Base-by-base conservation (phyloP, 2,329 filamentous ascomycete species). In the Onygena corvina region DNA sequence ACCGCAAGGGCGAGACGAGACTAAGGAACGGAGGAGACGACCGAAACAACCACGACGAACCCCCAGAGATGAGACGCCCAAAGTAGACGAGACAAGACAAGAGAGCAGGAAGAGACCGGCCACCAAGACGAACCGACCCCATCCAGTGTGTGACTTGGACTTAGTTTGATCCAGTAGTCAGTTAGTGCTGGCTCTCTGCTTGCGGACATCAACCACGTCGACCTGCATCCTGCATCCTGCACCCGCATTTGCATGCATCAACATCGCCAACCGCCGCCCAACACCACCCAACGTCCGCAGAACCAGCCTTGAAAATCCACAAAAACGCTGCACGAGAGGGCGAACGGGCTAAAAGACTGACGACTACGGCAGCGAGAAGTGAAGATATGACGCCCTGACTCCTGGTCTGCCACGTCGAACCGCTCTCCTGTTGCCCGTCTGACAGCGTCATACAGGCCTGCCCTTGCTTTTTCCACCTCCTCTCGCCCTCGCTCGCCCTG, bases 391-490 rank as follows among this genome's bases (percentile, higher is more conserved):
- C 30, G 27, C 27, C 27, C 27, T 29, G 27, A 29, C 27, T 29
- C 27, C 27, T 29, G 27, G 27, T 29, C 27, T 33, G 30, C 30
- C 30, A 40, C 18, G 36, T 23, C 20, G 36, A 40, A 40, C 8
- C 12, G 29, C n/a, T 29, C 16, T 44, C 35, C 5, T 9, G 35
- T 30, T 47, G 25, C 31, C 23, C 27, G 23, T 49, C 14, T 38
- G 31, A 34, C 42, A 34, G 40, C 18, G 27, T 36, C 23, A 34
- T 50, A 35, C 36, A 40, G 36, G 30, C 30, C 36, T 40, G n/a
- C 46, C 29, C 49, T 50, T 31, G 40, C 20, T 40, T 23, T 31
- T 46, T 25, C 51, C 33, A 30, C 34, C 45, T 46, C 46, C 29
- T 27, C 31, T 30, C 25, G 33, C 50, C 25, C 46, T 46, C 42